Percentiles rank a stretch among this genome's conserved stretches.
phyloP scores from a whole-genome alignment of 139 green algal species.

The Chlamydomonas eustigma region DNA sequence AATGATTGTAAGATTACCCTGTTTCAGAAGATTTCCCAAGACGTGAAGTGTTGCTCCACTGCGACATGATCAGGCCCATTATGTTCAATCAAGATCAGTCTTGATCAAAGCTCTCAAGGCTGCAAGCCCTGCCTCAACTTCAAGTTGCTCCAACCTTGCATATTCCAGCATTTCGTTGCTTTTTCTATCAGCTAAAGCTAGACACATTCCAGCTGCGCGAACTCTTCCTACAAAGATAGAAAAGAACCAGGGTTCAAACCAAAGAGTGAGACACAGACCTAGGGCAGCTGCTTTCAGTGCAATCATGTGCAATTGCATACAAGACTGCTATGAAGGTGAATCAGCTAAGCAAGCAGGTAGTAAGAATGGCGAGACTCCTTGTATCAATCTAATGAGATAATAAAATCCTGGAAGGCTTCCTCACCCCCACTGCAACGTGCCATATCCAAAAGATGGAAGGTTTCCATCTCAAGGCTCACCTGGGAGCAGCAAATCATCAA shows the following conservation, averaged over 20 bases:
- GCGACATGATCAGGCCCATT: too few relatives aligned
- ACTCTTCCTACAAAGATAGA: conserved; percentile 48
- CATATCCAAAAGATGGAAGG: conserved; percentile 72
- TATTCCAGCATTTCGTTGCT: conserved; percentile 58
- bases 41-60: too few relatives aligned
- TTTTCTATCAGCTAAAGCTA: conserved; percentile 62
- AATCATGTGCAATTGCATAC: too few relatives aligned
- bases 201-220: conserved; percentile 48
- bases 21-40: too few relatives aligned
- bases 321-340: too few relatives aligned
- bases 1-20: too few relatives aligned
- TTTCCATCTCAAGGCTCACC: conserved; percentile 75
- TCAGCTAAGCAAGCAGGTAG: too few relatives aligned
- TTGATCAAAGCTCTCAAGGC: conserved; percentile 42
- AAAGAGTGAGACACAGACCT: too few relatives aligned
- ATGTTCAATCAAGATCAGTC: conserved; percentile 30
- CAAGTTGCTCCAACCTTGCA: conserved; percentile 33
- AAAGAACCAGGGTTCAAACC: too few relatives aligned
- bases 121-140: conserved; percentile 44
- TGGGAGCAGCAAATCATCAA: too few relatives aligned
- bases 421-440: conserved; percentile 41
- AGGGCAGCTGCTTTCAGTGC: too few relatives aligned
- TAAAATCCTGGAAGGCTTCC: background rate
- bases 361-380: too few relatives aligned
- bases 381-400: conserved; percentile 6